Conservation (phyloP, 2,329 filamentous ascomycete species). For the Sclerotinia glacialis region DNA sequence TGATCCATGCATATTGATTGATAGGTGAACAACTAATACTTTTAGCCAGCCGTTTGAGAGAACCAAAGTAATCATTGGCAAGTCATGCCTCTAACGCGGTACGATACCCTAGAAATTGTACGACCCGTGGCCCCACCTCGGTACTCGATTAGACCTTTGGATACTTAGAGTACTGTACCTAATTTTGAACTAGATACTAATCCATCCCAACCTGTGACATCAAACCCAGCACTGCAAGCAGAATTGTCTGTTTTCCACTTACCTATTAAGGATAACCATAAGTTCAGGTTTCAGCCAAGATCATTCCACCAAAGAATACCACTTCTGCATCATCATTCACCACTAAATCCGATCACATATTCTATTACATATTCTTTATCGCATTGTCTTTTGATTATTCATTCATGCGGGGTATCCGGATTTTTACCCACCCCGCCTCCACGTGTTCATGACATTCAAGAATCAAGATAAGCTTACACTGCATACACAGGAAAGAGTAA, state of each 20-base stretch:
- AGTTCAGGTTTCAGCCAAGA: background rate
- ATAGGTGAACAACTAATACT: background rate
- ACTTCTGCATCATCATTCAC: background rate
- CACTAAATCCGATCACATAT: constrained; percentile 1
- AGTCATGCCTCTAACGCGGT: background rate
- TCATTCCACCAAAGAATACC: background rate
- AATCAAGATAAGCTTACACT: background rate
- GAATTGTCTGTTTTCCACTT: background rate
- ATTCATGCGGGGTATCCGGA: background rate
- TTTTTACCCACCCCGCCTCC: background rate
- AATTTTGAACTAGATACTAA: background rate
- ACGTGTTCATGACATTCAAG: background rate
- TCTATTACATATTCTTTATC: background rate
- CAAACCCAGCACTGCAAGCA: background rate
- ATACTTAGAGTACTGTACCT: too few species aligned
- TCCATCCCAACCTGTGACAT: too few species aligned
- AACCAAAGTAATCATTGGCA: background rate
- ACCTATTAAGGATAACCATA: background rate
- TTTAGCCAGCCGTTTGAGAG: background rate
- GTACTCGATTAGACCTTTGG: background rate
- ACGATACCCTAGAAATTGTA: background rate
- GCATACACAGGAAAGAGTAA: background rate
- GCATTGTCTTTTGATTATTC: background rate
- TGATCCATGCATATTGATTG: background rate
- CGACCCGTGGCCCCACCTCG: too few species aligned